A percentile compares a stretch with the other conserved stretches of the same genome.
These are phyloP conservation scores for Alnus rubra DNA, from an alignment of 306 rosid genomes.

Conservation along the genomic window DNA sequence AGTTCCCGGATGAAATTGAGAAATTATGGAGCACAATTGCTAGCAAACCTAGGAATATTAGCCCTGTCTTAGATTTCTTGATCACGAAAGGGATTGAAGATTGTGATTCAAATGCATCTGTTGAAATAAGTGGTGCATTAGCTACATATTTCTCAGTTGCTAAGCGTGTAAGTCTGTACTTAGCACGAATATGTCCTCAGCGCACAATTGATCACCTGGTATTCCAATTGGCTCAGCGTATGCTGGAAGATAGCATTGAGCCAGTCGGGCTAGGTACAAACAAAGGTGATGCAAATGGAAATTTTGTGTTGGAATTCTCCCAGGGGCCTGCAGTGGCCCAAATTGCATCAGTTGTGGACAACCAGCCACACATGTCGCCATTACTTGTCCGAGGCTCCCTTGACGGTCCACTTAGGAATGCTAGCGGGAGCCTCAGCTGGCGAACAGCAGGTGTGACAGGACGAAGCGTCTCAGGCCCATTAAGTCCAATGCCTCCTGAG, in stretches of 20 bases:
- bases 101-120: slow-evolving; percentile 97
- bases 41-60: slow-evolving; percentile 94
- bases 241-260: slow-evolving; percentile 92
- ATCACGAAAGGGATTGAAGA: slow-evolving; percentile 99
- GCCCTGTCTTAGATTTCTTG: slow-evolving; percentile 98
- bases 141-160: slow-evolving; percentile 99
- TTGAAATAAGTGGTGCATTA: slow-evolving; percentile 98
- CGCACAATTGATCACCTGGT: slow-evolving; percentile 97
- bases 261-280: slow-evolving; percentile 56
- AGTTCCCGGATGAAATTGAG: slow-evolving; percentile 98
- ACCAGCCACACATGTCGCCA: slow-evolving; percentile 98
- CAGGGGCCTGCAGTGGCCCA: slow-evolving; percentile 95
- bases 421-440: slow-evolving; percentile 99
- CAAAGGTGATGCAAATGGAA: slow-evolving; percentile 76
- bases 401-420: slow-evolving; percentile 96
- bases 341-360: slow-evolving; percentile 81
- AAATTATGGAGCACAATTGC: slow-evolving; percentile 99
- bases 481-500: slow-evolving; percentile 98
- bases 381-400: slow-evolving; percentile 98
- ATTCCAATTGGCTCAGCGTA: slow-evolving; percentile 91
- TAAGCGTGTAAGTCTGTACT: slow-evolving; percentile 89
- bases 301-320: slow-evolving; percentile 90
- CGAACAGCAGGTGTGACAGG: slow-evolving; percentile 95
- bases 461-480: slow-evolving; percentile 93
- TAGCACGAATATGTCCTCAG: slow-evolving; percentile 98